These are phyloP conservation scores for Tolypocladium ovalisporum DNA, from an alignment of 2,329 filamentous ascomycete species.

Conservation along the genomic window DNA sequence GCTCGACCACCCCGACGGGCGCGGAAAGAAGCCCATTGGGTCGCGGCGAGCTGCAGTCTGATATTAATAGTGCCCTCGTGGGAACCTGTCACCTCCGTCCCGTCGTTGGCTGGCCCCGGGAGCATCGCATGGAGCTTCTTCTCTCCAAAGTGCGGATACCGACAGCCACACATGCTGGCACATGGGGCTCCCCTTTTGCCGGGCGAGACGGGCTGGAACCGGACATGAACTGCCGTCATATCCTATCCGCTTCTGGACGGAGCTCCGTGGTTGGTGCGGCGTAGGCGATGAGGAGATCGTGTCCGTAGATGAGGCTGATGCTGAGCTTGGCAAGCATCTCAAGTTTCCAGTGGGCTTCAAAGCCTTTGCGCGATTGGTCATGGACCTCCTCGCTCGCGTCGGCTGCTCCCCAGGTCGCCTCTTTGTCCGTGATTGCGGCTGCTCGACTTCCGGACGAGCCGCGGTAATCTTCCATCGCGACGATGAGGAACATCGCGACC, in stretches of 20 bases:
- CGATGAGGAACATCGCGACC: not conserved
- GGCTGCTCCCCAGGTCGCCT: not conserved
- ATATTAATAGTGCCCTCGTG: not conserved
- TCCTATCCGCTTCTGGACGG: not conserved
- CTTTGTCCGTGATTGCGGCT: not conserved
- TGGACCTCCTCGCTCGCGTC: not conserved
- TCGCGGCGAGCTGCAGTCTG: not conserved
- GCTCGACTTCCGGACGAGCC: not conserved
- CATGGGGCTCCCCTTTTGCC: not conserved
- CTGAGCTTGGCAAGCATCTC: not conserved
- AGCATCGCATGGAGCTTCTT: too few relatives aligned
- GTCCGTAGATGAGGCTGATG: not conserved
- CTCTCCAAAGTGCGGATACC: not conserved
- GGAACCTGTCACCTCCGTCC: not conserved
- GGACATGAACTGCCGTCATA: not conserved
- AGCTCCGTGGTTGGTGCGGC: not conserved
- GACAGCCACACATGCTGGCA: not conserved
- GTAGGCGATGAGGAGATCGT: not conserved
- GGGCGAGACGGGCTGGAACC: not conserved
- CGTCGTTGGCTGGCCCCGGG: not conserved
- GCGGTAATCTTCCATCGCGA: not conserved
- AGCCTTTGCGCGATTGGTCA: not conserved
- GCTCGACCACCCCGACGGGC: not conserved
- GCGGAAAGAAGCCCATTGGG: not conserved
- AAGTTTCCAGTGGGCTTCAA: not conserved